A percentile compares a stretch with the other conserved stretches of the same genome.
Conservation (phyloP, 2,329 filamentous ascomycete species). For the Colletotrichum sp. region DNA sequence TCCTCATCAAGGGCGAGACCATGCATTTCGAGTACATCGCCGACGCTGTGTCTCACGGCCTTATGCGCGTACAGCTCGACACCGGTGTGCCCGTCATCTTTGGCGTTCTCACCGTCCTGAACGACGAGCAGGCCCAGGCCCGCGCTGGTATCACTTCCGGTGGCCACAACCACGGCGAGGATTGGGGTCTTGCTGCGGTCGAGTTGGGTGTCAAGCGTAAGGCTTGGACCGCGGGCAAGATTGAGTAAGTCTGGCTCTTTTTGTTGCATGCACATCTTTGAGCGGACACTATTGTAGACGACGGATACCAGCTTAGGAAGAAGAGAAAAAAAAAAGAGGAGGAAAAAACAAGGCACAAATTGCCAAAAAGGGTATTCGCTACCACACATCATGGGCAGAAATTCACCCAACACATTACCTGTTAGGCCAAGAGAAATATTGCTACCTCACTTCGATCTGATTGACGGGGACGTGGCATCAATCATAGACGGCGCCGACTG, state of each 20-base stretch:
- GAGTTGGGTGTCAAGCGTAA: slow-evolving; percentile 90
- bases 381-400: not conserved
- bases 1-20: slow-evolving; percentile 97
- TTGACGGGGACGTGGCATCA: not conserved
- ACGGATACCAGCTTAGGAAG: not conserved
- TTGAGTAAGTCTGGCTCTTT: slow-evolving; percentile 39
- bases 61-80: slow-evolving; percentile 95
- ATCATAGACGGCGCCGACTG: not conserved
- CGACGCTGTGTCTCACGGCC: slow-evolving; percentile 85
- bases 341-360: not conserved
- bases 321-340: not conserved
- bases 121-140: slow-evolving; percentile 84
- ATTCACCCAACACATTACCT: not conserved
- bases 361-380: not conserved
- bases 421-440: not conserved
- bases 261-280: not conserved
- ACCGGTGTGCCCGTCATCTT: slow-evolving; percentile 89
- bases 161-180: slow-evolving; percentile 92
- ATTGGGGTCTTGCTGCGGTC: slow-evolving; percentile 94
- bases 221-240: slow-evolving; percentile 78
- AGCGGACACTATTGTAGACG: not conserved
- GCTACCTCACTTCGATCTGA: not conserved
- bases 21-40: slow-evolving; percentile 99
- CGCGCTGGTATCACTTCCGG: slow-evolving; percentile 75
- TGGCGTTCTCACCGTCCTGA: slow-evolving; percentile 87